Base-by-base conservation (phyloP, 2,329 filamentous ascomycete genomes). In the Madurella fahalii region DNA sequence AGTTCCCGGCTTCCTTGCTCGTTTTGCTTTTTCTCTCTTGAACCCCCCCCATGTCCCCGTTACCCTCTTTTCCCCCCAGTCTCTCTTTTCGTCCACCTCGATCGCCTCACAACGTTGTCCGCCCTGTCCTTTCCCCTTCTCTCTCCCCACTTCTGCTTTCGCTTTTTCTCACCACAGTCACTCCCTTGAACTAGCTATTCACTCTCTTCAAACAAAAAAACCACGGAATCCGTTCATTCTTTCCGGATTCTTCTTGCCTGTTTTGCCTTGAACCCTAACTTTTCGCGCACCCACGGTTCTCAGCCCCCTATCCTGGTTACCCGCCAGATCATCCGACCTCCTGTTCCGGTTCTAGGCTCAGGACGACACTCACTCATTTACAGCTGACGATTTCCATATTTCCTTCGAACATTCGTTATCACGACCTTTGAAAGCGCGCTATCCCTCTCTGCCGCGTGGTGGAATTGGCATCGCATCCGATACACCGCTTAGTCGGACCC, bases 191-290 rank as follows among this genome's bases (percentile, higher is more conserved):
- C 51, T 66, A 66, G 54, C 61, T 63, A 65, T 64, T 71, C 70
- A 65, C 64, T 69, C 70, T 68, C 65, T 69, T 66, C 59, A 58
- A 65, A 37, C 67, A 25, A 25, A 25, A 25, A 25, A n/a, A n/a
- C n/a, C n/a, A n/a, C n/a, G 65, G 71, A 71, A 69, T 67, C 73
- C 75, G 76, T 74, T 65, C 77, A 79, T 74, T 79, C 77, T 77
- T 79, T 78, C 69, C 75, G 70, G 70, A 71, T 72, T 50, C 69
- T 69, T 68, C 72, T 75, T 74, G 68, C 74, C 71, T 69, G 72
- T 70, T 67, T 72, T 59, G 61, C 61, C 65, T 65, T 61, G 63
- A 62, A 61, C 56, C 60, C 52, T 58, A 51, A 57, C 70, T 55
- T 57, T 57, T 20, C 30, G 15, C 44, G 34, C 25, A 44, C 34